Conservation (phyloP, 192 early-diverging fungal species). For the Backusella liffmaniae region DNA sequence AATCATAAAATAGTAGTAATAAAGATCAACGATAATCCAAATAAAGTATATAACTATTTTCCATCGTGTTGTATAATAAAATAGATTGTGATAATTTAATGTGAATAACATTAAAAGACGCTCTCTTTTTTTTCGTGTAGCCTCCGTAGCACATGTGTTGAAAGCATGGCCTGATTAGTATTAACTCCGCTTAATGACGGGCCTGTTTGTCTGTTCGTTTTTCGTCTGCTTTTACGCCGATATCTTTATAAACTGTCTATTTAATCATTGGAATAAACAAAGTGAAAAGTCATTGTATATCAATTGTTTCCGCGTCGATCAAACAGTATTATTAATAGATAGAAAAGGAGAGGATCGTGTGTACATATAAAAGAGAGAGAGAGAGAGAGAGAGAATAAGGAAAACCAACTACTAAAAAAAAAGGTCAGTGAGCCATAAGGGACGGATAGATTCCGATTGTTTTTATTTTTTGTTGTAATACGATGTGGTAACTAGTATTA, state of each 20-base stretch:
- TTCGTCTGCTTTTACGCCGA: background rate
- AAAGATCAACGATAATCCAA: background rate
- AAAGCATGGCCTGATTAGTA: conserved; percentile 5
- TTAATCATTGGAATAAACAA: background rate
- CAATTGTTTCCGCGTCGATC: background rate
- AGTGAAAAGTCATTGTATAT: background rate
- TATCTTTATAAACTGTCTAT: background rate
- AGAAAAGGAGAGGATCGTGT: background rate
- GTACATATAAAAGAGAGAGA: background rate
- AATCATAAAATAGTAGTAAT: background rate
- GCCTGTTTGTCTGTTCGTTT: background rate
- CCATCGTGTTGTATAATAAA: background rate
- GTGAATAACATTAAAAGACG: background rate
- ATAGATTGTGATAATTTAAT: background rate
- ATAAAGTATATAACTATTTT: background rate
- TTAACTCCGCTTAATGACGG: conserved; percentile 1
- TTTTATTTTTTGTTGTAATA: background rate
- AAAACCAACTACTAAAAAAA: background rate
- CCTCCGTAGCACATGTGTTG: conserved; percentile 6
- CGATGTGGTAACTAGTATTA: background rate
- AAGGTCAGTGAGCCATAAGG: background rate
- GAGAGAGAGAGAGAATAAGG: background rate
- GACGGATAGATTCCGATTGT: background rate
- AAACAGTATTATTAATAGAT: background rate
- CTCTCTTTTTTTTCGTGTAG: background rate